These are phyloP conservation scores for Suaeda aralocaspica DNA, from an alignment of 148 eudicot genomes.

Conservation along the genomic window DNA sequence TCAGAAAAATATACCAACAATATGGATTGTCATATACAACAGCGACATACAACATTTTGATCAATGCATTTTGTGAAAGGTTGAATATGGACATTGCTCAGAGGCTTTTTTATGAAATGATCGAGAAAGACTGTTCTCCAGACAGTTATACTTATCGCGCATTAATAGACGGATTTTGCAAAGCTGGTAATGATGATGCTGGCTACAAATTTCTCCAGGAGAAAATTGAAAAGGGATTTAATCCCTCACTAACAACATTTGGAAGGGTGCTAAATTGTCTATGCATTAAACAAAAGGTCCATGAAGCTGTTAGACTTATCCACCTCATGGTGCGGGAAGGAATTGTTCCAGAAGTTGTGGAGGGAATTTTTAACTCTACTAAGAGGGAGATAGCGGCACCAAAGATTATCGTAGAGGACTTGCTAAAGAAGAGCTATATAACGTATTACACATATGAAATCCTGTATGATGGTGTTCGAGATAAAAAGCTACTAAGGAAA, in stretches of 20 bases:
- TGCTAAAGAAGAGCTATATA: conserved; percentile 80
- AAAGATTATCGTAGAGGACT: conserved; percentile 82
- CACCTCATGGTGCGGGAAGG: conserved; percentile 73
- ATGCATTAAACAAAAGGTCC: conserved; percentile 62
- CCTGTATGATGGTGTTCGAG: conserved; percentile 76
- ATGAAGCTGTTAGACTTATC: conserved; percentile 66
- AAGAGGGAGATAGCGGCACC: conserved; percentile 92
- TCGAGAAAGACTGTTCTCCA: conserved; percentile 47
- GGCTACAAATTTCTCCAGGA: conserved; percentile 62
- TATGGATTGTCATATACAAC: conserved; percentile 52
- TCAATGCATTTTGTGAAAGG: conserved; percentile 64
- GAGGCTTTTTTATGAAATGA: conserved; percentile 63
- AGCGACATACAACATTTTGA: conserved; percentile 72
- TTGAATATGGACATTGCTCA: conserved; percentile 58
- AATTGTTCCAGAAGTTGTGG: conserved; percentile 74
- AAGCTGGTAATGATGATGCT: conserved; percentile 53
- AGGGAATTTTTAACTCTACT: conserved; percentile 62
- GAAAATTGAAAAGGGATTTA: conserved; percentile 48
- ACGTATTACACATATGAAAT: conserved; percentile 83
- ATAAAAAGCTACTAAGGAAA: conserved; percentile 59
- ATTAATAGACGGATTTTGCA: conserved; percentile 87
- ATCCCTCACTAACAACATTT: conserved; percentile 62
- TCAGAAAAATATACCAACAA: conserved; percentile 46
- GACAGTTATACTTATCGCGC: conserved; percentile 72
- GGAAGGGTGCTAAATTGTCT: conserved; percentile 89